Base-by-base conservation (phyloP, 2,329 filamentous ascomycete species). In the Colletotrichum truncatum region DNA sequence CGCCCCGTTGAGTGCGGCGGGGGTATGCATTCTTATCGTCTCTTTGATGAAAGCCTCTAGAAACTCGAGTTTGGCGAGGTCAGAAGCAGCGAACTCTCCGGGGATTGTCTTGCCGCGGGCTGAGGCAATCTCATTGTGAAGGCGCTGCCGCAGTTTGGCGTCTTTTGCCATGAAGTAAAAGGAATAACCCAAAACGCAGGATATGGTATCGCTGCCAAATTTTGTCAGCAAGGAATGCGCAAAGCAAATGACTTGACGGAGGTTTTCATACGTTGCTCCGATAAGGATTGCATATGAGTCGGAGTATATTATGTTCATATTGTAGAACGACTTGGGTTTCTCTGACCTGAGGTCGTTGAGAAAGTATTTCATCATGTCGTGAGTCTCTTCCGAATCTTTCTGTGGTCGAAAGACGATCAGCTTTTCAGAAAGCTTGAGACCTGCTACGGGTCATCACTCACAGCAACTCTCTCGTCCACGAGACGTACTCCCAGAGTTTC, bases 401-500 rank as follows among this genome's bases (percentile, higher is more conserved):
- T 68, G 11, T 26, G 5, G 28, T 39, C 4, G 14, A 14, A 4
- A 12, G 16, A 32, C 3, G 4, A 23, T 32, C 18, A 36, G 48
- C n/a, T 12, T n/a, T 3, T 30, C 6, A 12, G 10, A 32, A 11
- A 55, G 3, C 8, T 18, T 11, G 12, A 30, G 8, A 12, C 2
- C 2, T 18, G 3, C 2, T 21, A 10, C 10, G 11, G 6, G 0
- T 48, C 3, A 2, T 4, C 10, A 54, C 45, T 61, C 63, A 65
- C 69, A 39, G 69, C 56, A 14, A 59, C 60, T 65, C 63, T 71
- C 70, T 65, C 67, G 63, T 70, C 65, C 30, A 68, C 71, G 62
- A 73, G 77, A 70, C 61, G 77, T 72, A 64, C 80, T 74, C 68
- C 80, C 75, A 85, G 79, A 74, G 85, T 82, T 75, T 88, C 84